Evolutionary conservation across 352 stramenopile genomes (phyloP).

Genomic region (Phytophthora lateralis): DNA sequence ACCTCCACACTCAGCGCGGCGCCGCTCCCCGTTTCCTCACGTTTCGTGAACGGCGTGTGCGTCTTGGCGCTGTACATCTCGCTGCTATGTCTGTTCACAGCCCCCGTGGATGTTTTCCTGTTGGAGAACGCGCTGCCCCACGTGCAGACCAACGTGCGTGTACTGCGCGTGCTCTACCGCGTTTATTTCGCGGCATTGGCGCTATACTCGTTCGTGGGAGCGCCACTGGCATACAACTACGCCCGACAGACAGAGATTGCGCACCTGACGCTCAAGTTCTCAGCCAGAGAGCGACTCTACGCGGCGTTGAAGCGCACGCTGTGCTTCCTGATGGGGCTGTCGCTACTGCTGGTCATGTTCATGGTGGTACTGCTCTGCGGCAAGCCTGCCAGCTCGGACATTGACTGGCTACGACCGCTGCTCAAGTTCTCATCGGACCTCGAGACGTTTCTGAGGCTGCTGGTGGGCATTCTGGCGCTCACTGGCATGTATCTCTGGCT

Average conservation of each 20-base stretch:
- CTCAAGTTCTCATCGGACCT: slow-evolving; percentile 79
- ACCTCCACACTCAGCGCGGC: slow-evolving; percentile 63
- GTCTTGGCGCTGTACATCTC: slow-evolving; percentile 72
- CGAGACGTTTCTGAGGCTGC: slow-evolving; percentile 68
- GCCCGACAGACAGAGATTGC: slow-evolving; percentile 84
- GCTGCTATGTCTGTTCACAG: slow-evolving; percentile 78
- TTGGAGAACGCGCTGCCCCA: slow-evolving; percentile 73
- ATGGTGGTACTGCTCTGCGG: slow-evolving; percentile 77
- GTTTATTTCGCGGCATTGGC: slow-evolving; percentile 71
- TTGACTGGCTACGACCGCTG: slow-evolving; percentile 86
- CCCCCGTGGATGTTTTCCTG: slow-evolving; percentile 81
- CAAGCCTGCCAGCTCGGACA: slow-evolving; percentile 74
- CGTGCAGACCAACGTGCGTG: slow-evolving; percentile 55
- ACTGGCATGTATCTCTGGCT: slow-evolving; percentile 84
- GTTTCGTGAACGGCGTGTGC: slow-evolving; percentile 74
- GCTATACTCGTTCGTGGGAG: slow-evolving; percentile 70
- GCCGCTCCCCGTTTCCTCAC: slow-evolving; percentile 66
- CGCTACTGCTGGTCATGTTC: slow-evolving; percentile 66
- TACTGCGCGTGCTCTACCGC: slow-evolving; percentile 68
- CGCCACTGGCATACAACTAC: slow-evolving; percentile 84
- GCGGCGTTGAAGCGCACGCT: slow-evolving; percentile 72
- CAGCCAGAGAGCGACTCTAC: slow-evolving; percentile 51
- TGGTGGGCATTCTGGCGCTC: slow-evolving; percentile 77
- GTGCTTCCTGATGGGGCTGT: slow-evolving; percentile 77
- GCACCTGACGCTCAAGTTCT: slow-evolving; percentile 78